Conservation (phyloP, 1,284 basidiomycete genomes). For the Melampsora americana region DNA sequence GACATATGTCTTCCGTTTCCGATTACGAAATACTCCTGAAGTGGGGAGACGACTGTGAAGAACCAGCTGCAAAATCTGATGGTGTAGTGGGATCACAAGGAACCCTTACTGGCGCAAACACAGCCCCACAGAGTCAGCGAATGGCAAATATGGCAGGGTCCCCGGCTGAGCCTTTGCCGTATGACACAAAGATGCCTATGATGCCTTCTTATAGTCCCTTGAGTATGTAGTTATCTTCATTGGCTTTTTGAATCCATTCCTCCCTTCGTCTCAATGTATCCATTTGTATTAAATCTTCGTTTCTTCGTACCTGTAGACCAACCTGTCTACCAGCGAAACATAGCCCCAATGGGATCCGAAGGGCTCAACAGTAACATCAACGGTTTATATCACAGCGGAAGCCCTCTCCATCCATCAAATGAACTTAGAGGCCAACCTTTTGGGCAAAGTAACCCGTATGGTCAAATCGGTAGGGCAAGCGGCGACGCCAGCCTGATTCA, state of each 20-base stretch:
- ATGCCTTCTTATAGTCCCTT: too few relatives aligned
- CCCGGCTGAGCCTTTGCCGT: too few relatives aligned
- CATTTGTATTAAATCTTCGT: too few relatives aligned
- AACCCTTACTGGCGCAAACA: too few relatives aligned
- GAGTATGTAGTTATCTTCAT: too few relatives aligned
- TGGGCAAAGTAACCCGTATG: not conserved
- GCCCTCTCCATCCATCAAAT: not conserved
- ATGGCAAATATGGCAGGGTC: too few relatives aligned
- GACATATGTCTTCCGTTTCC: not conserved
- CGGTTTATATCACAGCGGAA: not conserved
- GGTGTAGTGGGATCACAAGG: too few relatives aligned
- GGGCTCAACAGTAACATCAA: not conserved
- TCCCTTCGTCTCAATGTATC: too few relatives aligned
- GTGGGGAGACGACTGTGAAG: slow-evolving; percentile 1
- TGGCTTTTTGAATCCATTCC: too few relatives aligned
- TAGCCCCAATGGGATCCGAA: not conserved
- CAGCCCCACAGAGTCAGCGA: too few relatives aligned
- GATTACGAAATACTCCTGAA: not conserved
- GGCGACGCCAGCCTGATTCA: not conserved
- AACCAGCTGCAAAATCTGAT: not conserved
- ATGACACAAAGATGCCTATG: too few relatives aligned
- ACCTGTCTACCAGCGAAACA: not conserved
- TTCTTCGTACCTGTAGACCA: not conserved
- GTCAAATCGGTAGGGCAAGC: not conserved
- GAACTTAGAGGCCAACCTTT: not conserved